Evolutionary conservation across 2,329 filamentous ascomycete species (phyloP).

Genomic region (Cladophialophora exuberans): DNA sequence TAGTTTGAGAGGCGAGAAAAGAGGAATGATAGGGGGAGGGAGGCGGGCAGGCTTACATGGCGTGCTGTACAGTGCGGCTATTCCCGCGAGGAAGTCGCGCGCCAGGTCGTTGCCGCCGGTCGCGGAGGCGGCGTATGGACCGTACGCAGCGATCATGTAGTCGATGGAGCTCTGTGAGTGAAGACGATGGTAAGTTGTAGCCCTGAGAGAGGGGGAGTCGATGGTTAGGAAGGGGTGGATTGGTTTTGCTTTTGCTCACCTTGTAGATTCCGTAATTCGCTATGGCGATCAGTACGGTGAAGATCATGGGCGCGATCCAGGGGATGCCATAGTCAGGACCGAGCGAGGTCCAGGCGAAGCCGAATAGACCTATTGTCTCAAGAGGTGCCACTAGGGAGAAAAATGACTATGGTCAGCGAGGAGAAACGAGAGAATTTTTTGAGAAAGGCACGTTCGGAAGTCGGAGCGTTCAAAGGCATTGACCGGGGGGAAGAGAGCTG

Average conservation of each 20-base stretch:
- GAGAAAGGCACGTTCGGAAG: neutral
- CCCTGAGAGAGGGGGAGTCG: no score
- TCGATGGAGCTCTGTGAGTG: constrained; percentile 61
- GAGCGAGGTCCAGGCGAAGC: constrained; percentile 63
- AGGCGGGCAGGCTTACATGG: constrained; percentile 56
- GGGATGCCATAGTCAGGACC: constrained; percentile 55
- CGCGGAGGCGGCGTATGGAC: constrained; percentile 65
- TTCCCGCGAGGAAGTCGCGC: constrained; percentile 65
- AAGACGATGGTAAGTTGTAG: neutral
- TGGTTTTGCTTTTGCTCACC: neutral
- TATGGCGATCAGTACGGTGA: constrained; percentile 61
- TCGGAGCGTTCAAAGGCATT: no score
- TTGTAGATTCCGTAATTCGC: constrained; percentile 55
- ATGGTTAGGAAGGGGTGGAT: no score
- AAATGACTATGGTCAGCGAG: neutral
- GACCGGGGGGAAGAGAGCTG: neutral
- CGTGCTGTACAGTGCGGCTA: constrained; percentile 61
- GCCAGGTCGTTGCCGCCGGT: constrained; percentile 69
- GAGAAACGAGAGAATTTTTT: neutral
- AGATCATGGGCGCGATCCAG: constrained; percentile 66
- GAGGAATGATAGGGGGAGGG: neutral
- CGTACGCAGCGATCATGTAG: constrained; percentile 70
- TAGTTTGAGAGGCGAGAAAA: constrained; percentile 1
- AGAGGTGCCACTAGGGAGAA: constrained; percentile 53
- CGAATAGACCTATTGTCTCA: constrained; percentile 62